Evolutionary conservation across 768 basidiomycete genomes (phyloP).

Genomic region (Rhodotorula paludigena): DNA sequence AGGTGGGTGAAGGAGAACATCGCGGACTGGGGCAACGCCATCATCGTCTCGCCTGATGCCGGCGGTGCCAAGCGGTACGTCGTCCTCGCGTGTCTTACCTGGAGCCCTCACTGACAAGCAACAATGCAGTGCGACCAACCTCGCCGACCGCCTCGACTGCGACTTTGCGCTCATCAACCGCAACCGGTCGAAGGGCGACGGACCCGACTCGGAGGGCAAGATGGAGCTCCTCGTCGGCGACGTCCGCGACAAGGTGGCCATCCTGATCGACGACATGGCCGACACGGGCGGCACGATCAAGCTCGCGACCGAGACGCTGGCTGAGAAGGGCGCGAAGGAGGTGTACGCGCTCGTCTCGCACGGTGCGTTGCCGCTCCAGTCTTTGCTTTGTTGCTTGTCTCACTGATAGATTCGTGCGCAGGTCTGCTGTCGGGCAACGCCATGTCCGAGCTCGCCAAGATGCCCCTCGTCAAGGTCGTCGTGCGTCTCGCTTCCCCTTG

Average conservation of each 20-base stretch:
- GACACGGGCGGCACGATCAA: conserved; percentile 87
- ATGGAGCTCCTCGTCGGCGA: conserved; percentile 95
- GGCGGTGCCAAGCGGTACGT: conserved; percentile 95
- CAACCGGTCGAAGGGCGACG: conserved; percentile 61
- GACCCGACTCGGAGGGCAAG: conserved; percentile 42
- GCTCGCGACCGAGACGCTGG: conserved; percentile 75
- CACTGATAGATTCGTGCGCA: conserved; percentile 42
- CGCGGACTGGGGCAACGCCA: conserved; percentile 74
- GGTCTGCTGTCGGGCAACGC: conserved; percentile 75
- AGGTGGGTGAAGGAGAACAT: conserved; percentile 80
- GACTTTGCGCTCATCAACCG: conserved; percentile 95
- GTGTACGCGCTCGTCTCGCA: conserved; percentile 88
- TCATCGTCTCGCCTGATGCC: conserved; percentile 94
- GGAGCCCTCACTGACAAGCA: background rate
- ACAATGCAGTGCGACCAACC: conserved; percentile 69
- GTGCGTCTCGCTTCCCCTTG: conserved; percentile 52
- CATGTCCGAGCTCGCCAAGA: conserved; percentile 60
- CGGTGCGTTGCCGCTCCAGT: conserved; percentile 53
- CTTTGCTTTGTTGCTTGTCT: background rate
- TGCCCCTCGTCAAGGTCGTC: conserved; percentile 80
- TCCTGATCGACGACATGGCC: conserved; percentile 98
- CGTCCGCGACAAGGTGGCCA: conserved; percentile 85
- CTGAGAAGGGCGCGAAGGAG: conserved; percentile 80
- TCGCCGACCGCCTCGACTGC: conserved; percentile 89
- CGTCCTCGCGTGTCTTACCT: background rate